phyloP scores from a whole-genome alignment of 2,329 filamentous ascomycete genomes.

The Emmonsiellopsis sp. region DNA sequence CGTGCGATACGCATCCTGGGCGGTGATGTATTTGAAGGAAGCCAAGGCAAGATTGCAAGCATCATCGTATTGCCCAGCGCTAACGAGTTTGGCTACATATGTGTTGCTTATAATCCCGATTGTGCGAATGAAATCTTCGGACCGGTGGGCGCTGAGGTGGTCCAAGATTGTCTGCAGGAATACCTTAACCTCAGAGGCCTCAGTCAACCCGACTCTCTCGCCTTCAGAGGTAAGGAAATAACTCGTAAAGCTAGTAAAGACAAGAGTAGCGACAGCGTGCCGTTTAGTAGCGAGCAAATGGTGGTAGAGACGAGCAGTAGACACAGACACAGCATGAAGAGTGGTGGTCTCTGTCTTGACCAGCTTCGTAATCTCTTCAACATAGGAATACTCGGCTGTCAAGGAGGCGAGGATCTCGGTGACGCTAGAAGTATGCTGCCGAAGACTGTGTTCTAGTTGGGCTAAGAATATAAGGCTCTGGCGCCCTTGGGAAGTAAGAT shows the following conservation, averaged over 20 bases:
- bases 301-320: slow-evolving; percentile 26
- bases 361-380: slow-evolving; percentile 30
- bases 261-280: slow-evolving; percentile 15
- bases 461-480: slow-evolving; percentile 37
- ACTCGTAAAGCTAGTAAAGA: slow-evolving; percentile 22
- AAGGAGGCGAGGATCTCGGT: slow-evolving; percentile 37
- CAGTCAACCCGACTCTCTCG: slow-evolving; percentile 18
- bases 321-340: slow-evolving; percentile 28
- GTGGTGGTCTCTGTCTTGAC: slow-evolving; percentile 27
- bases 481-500: slow-evolving; percentile 26
- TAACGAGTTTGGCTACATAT: slow-evolving; percentile 21
- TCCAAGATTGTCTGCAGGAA: slow-evolving; percentile 24
- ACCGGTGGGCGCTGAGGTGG: slow-evolving; percentile 27
- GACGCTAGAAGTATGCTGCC: slow-evolving; percentile 23
- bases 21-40: slow-evolving; percentile 26
- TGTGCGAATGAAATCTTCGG: slow-evolving; percentile 27
- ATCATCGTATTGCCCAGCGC: slow-evolving; percentile 20
- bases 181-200: slow-evolving; percentile 21
- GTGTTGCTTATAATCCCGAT: slow-evolving; percentile 27
- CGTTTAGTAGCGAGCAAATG: slow-evolving; percentile 22
- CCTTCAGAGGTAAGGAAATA: slow-evolving; percentile 27
- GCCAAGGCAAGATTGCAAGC: slow-evolving; percentile 27
- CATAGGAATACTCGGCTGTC: slow-evolving; percentile 34
- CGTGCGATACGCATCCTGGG: slow-evolving; percentile 22
- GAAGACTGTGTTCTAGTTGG: slow-evolving; percentile 35